These are phyloP conservation scores for Globisporangium emineosum DNA, from an alignment of 352 stramenopile species.

Conservation along the genomic window DNA sequence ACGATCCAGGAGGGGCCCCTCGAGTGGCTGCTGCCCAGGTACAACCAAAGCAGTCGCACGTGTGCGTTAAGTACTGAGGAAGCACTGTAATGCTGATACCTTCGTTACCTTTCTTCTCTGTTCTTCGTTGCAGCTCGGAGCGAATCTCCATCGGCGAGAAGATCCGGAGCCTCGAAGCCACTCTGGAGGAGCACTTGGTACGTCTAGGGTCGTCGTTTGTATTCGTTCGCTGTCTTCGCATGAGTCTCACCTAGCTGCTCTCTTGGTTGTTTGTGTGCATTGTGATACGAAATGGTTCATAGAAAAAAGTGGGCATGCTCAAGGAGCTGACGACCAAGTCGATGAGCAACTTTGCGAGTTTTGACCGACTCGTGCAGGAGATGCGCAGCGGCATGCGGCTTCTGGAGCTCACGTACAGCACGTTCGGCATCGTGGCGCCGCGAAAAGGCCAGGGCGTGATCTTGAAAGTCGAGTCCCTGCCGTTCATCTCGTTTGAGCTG, in stretches of 20 bases:
- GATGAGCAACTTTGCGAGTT: slow-evolving; percentile 27
- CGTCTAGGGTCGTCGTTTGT: not conserved
- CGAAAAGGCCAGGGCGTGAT: slow-evolving; percentile 55
- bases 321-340: slow-evolving; percentile 58
- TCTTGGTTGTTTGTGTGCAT: not conserved
- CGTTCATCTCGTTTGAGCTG: slow-evolving; percentile 47
- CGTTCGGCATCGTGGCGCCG: slow-evolving; percentile 48
- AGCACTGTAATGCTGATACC: not conserved
- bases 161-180: slow-evolving; percentile 63
- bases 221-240: too few species aligned
- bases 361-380: slow-evolving; percentile 29
- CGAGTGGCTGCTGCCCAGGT: slow-evolving; percentile 63
- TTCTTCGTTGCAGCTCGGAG: slow-evolving; percentile 27
- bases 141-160: slow-evolving; percentile 53
- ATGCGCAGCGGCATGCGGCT: slow-evolving; percentile 46
- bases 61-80: not conserved
- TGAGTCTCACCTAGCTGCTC: not conserved
- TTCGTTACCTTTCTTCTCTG: not conserved
- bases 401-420: slow-evolving; percentile 58
- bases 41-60: not conserved
- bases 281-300: not conserved
- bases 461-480: slow-evolving; percentile 43
- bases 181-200: slow-evolving; percentile 66
- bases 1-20: slow-evolving; percentile 48
- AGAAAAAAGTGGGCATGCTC: slow-evolving; percentile 70